phyloP scores from a whole-genome alignment of 148 eudicot genomes.

The Hydrangea macrophylla region DNA sequence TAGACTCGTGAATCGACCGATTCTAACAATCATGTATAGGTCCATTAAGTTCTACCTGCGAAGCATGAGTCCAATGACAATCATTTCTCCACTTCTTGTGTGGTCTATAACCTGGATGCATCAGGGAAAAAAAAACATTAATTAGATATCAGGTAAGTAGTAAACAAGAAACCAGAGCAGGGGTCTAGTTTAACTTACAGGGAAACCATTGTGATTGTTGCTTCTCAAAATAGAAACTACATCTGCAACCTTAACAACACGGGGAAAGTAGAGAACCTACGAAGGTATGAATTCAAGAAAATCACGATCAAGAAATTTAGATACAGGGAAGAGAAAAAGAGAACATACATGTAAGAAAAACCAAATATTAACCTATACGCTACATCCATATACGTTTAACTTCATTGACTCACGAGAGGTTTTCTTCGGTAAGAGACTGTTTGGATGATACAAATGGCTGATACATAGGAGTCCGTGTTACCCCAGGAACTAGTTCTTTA shows the following conservation, averaged over 20 bases:
- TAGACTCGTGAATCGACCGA: too few relatives aligned
- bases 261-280: slow-evolving; percentile 82
- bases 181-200: slow-evolving; percentile 55
- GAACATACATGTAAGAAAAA: background rate
- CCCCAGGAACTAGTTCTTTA: too few relatives aligned
- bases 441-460: too few relatives aligned
- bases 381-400: too few relatives aligned
- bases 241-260: slow-evolving; percentile 83
- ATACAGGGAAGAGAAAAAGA: background rate
- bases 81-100: slow-evolving; percentile 77
- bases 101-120: slow-evolving; percentile 86
- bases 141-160: background rate
- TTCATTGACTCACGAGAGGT: too few relatives aligned
- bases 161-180: slow-evolving; percentile 3
- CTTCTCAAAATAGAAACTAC: slow-evolving; percentile 70
- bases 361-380: too few relatives aligned
- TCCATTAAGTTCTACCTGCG: slow-evolving; percentile 52
- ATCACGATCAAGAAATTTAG: slow-evolving; percentile 2
- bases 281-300: slow-evolving; percentile 2
- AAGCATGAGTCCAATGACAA: slow-evolving; percentile 86
- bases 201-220: slow-evolving; percentile 94
- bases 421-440: too few relatives aligned
- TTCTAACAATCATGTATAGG: too few relatives aligned
- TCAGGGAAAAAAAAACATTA: slow-evolving; percentile 14
- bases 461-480: too few relatives aligned